phyloP scores from a whole-genome alignment of 2,329 filamentous ascomycete genomes.

The Verticillium tricorpus region DNA sequence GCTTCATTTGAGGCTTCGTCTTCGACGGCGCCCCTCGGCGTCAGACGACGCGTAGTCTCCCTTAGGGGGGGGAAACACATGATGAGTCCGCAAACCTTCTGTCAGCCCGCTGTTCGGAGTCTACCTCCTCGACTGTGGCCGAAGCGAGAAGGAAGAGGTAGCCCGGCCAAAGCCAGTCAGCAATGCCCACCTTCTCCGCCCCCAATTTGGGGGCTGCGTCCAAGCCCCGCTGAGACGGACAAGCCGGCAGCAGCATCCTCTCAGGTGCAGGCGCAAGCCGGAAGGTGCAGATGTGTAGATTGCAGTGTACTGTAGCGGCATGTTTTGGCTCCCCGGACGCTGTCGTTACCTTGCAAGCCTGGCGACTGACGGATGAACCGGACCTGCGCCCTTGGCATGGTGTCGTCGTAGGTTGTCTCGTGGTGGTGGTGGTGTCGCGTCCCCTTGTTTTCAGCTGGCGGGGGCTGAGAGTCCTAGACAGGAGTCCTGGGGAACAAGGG shows the following conservation, averaged over 20 bases:
- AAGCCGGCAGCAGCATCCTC: not conserved
- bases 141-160: not conserved
- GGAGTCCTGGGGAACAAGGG: not conserved
- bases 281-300: not conserved
- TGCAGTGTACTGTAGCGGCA: not conserved
- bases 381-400: not conserved
- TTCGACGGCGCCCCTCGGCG: not conserved
- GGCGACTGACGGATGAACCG: not conserved
- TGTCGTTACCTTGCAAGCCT: not conserved
- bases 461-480: not conserved
- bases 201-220: not conserved
- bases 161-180: not conserved
- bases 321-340: not conserved
- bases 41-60: not conserved
- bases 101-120: not conserved
- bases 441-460: not conserved
- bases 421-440: not conserved
- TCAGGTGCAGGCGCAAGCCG: not conserved
- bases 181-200: not conserved
- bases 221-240: not conserved
- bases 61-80: not conserved
- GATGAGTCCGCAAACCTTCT: not conserved
- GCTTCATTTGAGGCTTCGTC: not conserved
- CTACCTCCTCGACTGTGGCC: not conserved
- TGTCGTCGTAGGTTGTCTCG: not conserved